Evolutionary conservation across 495 filamentous ascomycete species (phyloP).

Genomic region (Daldinia concentrica): DNA sequence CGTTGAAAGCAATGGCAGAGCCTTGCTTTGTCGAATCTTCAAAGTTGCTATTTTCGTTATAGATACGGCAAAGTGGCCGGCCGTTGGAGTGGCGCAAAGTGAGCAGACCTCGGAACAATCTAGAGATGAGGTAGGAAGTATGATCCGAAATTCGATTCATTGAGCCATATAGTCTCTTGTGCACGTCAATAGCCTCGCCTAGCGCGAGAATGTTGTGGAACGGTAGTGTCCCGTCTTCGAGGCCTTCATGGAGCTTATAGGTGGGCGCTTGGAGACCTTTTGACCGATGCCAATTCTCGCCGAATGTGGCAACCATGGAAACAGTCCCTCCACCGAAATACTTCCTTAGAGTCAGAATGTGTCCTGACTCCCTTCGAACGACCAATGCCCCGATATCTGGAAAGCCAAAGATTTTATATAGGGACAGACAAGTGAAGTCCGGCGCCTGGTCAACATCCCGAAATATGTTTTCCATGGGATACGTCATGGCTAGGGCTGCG

Average conservation of each 20-base stretch:
- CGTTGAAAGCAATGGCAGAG: slow-evolving; percentile 75
- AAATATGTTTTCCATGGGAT: slow-evolving; percentile 65
- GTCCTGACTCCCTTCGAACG: slow-evolving; percentile 68
- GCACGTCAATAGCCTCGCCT: slow-evolving; percentile 72
- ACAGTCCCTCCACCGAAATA: slow-evolving; percentile 86
- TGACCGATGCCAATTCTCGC: slow-evolving; percentile 69
- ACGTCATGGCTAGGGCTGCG: slow-evolving; percentile 75
- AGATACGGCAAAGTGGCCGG: slow-evolving; percentile 64
- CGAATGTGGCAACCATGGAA: slow-evolving; percentile 68
- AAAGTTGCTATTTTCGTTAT: slow-evolving; percentile 64
- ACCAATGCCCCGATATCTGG: slow-evolving; percentile 79
- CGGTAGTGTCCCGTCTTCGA: slow-evolving; percentile 84
- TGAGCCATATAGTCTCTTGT: slow-evolving; percentile 67
- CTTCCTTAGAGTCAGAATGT: slow-evolving; percentile 67
- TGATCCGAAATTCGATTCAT: slow-evolving; percentile 71
- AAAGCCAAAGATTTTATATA: slow-evolving; percentile 88
- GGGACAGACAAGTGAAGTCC: slow-evolving; percentile 75
- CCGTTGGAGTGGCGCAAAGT: slow-evolving; percentile 69
- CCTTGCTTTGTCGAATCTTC: slow-evolving; percentile 70
- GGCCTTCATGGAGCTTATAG: slow-evolving; percentile 66
- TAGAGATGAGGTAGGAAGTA: slow-evolving; percentile 63
- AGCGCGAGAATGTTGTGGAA: slow-evolving; percentile 81
- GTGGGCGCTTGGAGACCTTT: slow-evolving; percentile 57
- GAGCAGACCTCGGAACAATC: slow-evolving; percentile 61
- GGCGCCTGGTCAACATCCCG: slow-evolving; percentile 67